Conservation (phyloP, 1,139 yeast genomes). For the Diutina ranongensis region DNA sequence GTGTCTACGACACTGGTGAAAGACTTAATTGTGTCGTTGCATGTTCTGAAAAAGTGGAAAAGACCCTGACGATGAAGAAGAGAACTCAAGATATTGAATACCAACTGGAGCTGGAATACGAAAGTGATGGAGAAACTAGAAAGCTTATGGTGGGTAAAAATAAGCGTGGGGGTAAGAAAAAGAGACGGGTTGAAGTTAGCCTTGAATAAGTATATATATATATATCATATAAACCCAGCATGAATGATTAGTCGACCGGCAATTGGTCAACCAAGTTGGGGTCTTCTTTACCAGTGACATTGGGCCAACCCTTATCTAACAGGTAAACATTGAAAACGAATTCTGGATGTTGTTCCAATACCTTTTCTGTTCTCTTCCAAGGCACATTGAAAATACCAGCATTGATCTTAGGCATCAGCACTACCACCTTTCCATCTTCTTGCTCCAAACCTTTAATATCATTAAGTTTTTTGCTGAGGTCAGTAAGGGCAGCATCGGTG, state of each 20-base stretch:
- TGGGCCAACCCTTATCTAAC: slow-evolving; percentile 8
- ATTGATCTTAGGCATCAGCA: slow-evolving; percentile 68
- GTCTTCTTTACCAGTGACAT: background rate
- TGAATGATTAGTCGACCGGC: background rate
- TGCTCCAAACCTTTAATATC: slow-evolving; percentile 3
- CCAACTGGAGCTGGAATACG: slow-evolving; percentile 55
- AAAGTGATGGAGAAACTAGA: slow-evolving; percentile 47
- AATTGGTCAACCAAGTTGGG: background rate
- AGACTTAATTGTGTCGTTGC: slow-evolving; percentile 78
- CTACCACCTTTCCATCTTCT: slow-evolving; percentile 13
- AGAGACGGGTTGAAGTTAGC: slow-evolving; percentile 35
- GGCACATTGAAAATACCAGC: slow-evolving; percentile 75
- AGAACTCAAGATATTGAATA: slow-evolving; percentile 14
- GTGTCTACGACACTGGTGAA: slow-evolving; percentile 89
- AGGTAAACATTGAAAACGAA: slow-evolving; percentile 31
- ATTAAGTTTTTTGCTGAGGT: slow-evolving; percentile 18
- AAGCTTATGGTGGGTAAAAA: slow-evolving; percentile 28
- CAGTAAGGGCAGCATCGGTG: slow-evolving; percentile 37
- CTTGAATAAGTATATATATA: slow-evolving; percentile 24
- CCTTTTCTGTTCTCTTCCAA: slow-evolving; percentile 56
- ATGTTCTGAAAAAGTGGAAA: slow-evolving; percentile 71
- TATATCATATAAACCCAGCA: background rate
- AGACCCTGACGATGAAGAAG: slow-evolving; percentile 54
- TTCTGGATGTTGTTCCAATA: slow-evolving; percentile 20
- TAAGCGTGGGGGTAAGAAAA: slow-evolving; percentile 13